Evolutionary conservation across 148 eudicot genomes (phyloP), one percentile per base, ranked within the genome.

Genomic region (Cornus suecica): DNA sequence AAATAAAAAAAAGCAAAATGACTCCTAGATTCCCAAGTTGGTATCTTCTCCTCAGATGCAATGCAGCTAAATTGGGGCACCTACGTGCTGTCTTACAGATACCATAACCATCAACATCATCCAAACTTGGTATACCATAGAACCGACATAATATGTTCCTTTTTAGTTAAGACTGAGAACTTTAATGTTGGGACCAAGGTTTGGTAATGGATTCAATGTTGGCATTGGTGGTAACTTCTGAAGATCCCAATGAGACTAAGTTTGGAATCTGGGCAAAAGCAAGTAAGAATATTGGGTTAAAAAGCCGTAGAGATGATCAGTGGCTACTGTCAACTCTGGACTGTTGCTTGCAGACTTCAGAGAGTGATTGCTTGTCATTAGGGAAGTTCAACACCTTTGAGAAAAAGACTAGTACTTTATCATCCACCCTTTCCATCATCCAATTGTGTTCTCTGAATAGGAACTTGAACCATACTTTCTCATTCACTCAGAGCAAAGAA

Each of bases 261-360:
- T 74, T 74, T 48, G 78, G 70, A 74, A 80, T 13, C 78, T 23
- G 15, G 41, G 71, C 28, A 80, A 58, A 80, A 80, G 31, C 34
- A 16, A 16, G 54, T 54, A 34, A 80, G 45, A 25, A 80, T 56
- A 62, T 74, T 56, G 2, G 78, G 78, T 0, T 71, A 22, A 80
- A 62, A 7, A 75, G 66, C 18, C 65, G 82, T 5, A 80, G 10
- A 42, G 82, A 69, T n/a, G 65, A 51, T 62, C 82, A 65, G 42
- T 60, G 69, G 1, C 64, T 28, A 42, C 82, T 71, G 41, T 80
- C 82, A 1, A 80, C 78, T 42, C 82, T 67, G 1, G 69, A 65
- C 82, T 78, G 75, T 54, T 80, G 78, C 65, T 75, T 80, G 82
- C 78, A 74, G 31, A 80, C 82, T 51, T 42, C 54, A 27, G 82